phyloP scores from a whole-genome alignment of 2,329 filamentous ascomycete species.

The Pestalotiopsis sp. region DNA sequence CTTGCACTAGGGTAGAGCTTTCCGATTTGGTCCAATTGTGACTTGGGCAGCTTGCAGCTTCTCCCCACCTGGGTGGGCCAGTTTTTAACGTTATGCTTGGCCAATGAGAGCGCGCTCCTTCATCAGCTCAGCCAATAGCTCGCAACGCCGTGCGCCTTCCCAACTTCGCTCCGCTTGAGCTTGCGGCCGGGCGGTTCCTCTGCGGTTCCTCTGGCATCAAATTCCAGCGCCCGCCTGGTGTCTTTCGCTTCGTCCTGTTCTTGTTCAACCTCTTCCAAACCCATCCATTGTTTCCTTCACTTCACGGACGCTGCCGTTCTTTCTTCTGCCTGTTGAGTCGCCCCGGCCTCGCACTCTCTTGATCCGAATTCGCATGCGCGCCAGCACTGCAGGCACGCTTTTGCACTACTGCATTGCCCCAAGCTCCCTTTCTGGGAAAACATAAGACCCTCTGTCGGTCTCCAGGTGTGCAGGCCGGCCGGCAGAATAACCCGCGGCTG shows the following conservation, averaged over 20 bases:
- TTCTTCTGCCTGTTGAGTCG: too few species aligned
- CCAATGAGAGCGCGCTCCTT: constrained; percentile 2
- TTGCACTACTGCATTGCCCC: neutral
- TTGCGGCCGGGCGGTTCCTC: neutral
- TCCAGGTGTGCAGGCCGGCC: neutral
- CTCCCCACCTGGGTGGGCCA: neutral
- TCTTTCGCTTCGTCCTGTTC: neutral
- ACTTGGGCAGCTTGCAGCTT: neutral
- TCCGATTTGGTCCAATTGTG: neutral
- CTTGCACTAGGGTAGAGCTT: neutral
- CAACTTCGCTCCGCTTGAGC: neutral
- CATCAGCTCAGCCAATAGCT: constrained; percentile 1
- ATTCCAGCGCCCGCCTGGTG: neutral
- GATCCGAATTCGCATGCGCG: neutral
- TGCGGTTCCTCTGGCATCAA: constrained; percentile 1
- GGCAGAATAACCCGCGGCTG: neutral
- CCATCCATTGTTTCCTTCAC: neutral
- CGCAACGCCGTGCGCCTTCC: neutral
- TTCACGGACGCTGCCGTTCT: too few species aligned
- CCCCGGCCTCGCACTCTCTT: neutral
- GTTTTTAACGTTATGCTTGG: constrained; percentile 3
- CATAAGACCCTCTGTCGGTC: neutral
- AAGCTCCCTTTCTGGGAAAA: neutral
- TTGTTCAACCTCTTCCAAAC: neutral
- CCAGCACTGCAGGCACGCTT: neutral